A percentile compares a stretch with the other conserved stretches of the same genome.
Conservation (phyloP, 257 asterid genomes). For the Solanum boliviense region DNA sequence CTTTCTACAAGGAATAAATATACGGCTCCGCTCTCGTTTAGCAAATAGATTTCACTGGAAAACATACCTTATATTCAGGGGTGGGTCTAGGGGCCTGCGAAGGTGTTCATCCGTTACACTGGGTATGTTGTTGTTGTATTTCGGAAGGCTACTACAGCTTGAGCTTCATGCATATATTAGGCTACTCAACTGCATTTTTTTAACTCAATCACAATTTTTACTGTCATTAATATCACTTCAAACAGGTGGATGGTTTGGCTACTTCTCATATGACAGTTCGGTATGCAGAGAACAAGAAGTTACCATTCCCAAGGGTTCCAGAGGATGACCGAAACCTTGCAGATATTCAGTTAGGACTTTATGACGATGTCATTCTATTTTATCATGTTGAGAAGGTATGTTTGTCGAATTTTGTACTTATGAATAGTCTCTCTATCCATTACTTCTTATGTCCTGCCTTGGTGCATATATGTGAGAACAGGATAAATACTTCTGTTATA, state of each 20-base stretch:
- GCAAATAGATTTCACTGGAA: not conserved
- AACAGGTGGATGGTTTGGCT: slow-evolving; percentile 97
- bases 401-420: not conserved
- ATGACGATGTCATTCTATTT: slow-evolving; percentile 72
- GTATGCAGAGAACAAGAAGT: slow-evolving; percentile 53
- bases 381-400: slow-evolving; percentile 22
- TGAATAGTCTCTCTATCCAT: not conserved
- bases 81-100: not conserved
- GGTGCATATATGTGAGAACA: not conserved
- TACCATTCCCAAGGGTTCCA: slow-evolving; percentile 63
- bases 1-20: too few relatives aligned
- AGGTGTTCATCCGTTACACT: not conserved
- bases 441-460: not conserved
- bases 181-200: not conserved
- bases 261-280: slow-evolving; percentile 93
- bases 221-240: not conserved
- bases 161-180: not conserved
- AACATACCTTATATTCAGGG: not conserved
- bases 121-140: not conserved
- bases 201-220: too few relatives aligned
- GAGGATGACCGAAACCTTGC: slow-evolving; percentile 62
- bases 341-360: slow-evolving; percentile 87
- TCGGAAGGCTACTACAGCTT: not conserved
- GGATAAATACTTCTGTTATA: not conserved
- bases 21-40: too few relatives aligned